phyloP scores from a whole-genome alignment of 768 basidiomycete species.

The Chlorophyllum brunneum region DNA sequence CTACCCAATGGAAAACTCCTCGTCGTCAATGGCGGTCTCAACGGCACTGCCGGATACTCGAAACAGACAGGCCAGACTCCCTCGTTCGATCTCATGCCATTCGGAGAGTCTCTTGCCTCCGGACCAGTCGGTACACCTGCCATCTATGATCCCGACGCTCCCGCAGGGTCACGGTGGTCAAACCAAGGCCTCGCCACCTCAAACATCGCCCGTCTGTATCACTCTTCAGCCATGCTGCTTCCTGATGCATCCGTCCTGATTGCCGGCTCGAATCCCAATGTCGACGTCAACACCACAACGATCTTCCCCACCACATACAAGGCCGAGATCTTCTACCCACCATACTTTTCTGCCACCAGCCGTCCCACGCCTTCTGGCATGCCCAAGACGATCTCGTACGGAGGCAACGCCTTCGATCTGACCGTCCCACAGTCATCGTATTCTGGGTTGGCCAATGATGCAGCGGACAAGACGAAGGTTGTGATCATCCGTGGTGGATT shows the following conservation, averaged over 20 bases:
- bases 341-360: slow-evolving; percentile 68
- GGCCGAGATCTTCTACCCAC: slow-evolving; percentile 88
- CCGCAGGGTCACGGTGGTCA: slow-evolving; percentile 73
- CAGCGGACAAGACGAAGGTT: slow-evolving; percentile 72
- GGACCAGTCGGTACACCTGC: slow-evolving; percentile 79
- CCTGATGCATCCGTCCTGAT: slow-evolving; percentile 84
- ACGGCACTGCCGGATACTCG: slow-evolving; percentile 89
- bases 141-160: slow-evolving; percentile 75
- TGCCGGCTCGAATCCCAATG: slow-evolving; percentile 91
- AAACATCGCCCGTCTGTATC: slow-evolving; percentile 79
- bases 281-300: slow-evolving; percentile 67
- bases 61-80: slow-evolving; percentile 47
- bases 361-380: slow-evolving; percentile 71
- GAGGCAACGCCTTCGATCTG: slow-evolving; percentile 78
- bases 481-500: slow-evolving; percentile 82
- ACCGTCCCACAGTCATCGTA: slow-evolving; percentile 64
- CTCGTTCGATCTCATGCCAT: slow-evolving; percentile 55
- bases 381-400: slow-evolving; percentile 77
- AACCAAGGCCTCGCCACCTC: slow-evolving; percentile 58
- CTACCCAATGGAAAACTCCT: slow-evolving; percentile 78
- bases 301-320: slow-evolving; percentile 74
- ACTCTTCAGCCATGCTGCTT: slow-evolving; percentile 87
- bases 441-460: slow-evolving; percentile 60
- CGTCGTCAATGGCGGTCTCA: slow-evolving; percentile 76
- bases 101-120: slow-evolving; percentile 69